Evolutionary conservation across 2,329 filamentous ascomycete genomes (phyloP).

Genomic region (Calonectria pseudoturangicola): DNA sequence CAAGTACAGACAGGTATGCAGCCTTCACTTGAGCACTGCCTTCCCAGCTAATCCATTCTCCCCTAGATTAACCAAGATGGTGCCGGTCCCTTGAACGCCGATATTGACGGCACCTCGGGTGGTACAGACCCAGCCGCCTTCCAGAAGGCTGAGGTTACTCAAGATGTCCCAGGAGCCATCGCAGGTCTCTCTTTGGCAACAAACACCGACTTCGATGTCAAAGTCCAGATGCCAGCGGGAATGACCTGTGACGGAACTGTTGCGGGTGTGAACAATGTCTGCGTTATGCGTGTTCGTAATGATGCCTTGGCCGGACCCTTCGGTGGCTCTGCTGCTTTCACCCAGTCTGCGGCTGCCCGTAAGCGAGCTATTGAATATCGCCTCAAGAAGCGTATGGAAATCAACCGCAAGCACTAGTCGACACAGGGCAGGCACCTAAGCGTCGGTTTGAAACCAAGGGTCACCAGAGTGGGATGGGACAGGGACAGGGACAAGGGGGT

Average conservation of each 20-base stretch:
- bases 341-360: constrained; percentile 73
- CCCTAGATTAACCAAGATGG: constrained; percentile 81
- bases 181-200: constrained; percentile 75
- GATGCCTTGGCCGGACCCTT: constrained; percentile 78
- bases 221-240: constrained; percentile 79
- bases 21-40: constrained; percentile 40
- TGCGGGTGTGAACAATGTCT: constrained; percentile 77
- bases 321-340: constrained; percentile 80
- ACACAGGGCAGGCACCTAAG: constrained; percentile 2
- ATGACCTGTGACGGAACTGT: constrained; percentile 79
- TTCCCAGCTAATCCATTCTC: constrained; percentile 21
- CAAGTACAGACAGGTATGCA: constrained; percentile 72
- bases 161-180: constrained; percentile 68
- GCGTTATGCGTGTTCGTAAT: constrained; percentile 79
- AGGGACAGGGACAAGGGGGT: neutral
- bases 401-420: constrained; percentile 46
- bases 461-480: neutral
- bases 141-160: constrained; percentile 71
- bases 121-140: constrained; percentile 77
- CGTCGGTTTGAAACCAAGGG: neutral
- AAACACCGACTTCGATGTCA: constrained; percentile 79
- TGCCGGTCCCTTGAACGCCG: constrained; percentile 77
- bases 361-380: constrained; percentile 78
- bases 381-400: constrained; percentile 60
- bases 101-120: constrained; percentile 77